Base-by-base conservation (phyloP, 148 eudicot genomes). In the Oxyria digyna region DNA sequence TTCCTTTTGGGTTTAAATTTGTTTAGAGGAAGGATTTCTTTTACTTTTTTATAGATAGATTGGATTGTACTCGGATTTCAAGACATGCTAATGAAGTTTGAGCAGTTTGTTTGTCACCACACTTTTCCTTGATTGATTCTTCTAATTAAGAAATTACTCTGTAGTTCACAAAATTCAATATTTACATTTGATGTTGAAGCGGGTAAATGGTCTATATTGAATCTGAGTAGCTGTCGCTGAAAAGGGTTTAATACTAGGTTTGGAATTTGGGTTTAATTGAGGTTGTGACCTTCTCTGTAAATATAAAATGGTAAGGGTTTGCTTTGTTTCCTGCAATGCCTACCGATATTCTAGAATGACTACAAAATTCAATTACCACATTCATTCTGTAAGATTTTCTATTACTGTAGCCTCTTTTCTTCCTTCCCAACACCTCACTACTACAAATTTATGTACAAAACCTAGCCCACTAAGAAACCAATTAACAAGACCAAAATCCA, bases 21-120 rank as follows among this genome's bases (percentile, higher is more conserved):
- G 37, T 59, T 59, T 59, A 59, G 65, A 59, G 65, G 65, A n/a
- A 59, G 65, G n/a, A 59, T 59, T 57, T 26, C 64, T 29, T 59
- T 24, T 55, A 3, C 6, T 35, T 29, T 59, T 54, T 55, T 59
- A 59, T 59, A 59, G 65, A 59, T 59, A 59, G 65, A 59, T 59
- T 59, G 65, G 65, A 29, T 59, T 59, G 65, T 14, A 59, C 31
- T 59, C 37, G 31, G 21, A 17, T 59, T 59, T 59, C 37, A 29
- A 59, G 38, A 37, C 65, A 14, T 59, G 65, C 31, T 31, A 59
- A 31, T 59, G 65, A 15, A 59, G 65, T 59, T 59, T 59, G 65
- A 54, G 62, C 62, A 54, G 62, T 54, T 54, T 59, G 35, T 57
- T 59, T 59, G 65, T 59, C 29, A 59, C 0, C 18, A 29, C 9